Base-by-base conservation (phyloP, 768 basidiomycete species). In the Porpolomopsis calyptriformis region DNA sequence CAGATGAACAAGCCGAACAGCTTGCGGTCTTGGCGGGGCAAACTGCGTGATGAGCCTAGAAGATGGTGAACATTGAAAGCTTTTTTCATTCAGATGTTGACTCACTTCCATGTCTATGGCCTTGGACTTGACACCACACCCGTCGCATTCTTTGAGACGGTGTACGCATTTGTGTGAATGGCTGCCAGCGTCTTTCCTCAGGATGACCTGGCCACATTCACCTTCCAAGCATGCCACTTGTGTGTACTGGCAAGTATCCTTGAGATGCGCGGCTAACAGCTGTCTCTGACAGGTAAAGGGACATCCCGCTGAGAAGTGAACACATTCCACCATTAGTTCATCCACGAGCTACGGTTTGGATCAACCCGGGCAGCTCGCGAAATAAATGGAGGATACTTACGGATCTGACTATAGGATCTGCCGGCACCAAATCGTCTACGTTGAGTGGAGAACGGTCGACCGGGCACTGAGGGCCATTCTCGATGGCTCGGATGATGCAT, bases 311-410 rank as follows among this genome's bases (percentile, higher is more conserved):
- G 56, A 50, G 19, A 68, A 68, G 48, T 85, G 69, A 5, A 76
- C 70, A 60, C 88, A 91, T 59, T 81, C 76, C 0, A 90, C 85
- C 11, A 73, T 35, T 36, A 91, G 70, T 64, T 91, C 88, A 51
- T 90, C 87, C 36, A 89, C 88, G 43, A 91, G 73, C 86, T 90
- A 52, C 25, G 12, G 1, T 2, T 9, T 31, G 33, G 12, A 18
- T 38, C 18, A 43, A 37, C 39, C 8, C 35, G 19, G 16, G 19
- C 10, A n/a, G 27, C 29, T 20, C 25, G 25, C n/a, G 48, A 26
- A 42, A 35, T 47, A 24, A 36, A 5, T 20, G 19, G 37, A 27
- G 45, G 42, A 19, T 5, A 68, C 82, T 55, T 51, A 85, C 85
- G 49, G 84, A 78, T 50, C 85, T 76, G 35, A 91, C 71, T 25